Evolutionary conservation across 1,139 yeast genomes (phyloP).

Genomic region (Hansenula sp.): DNA sequence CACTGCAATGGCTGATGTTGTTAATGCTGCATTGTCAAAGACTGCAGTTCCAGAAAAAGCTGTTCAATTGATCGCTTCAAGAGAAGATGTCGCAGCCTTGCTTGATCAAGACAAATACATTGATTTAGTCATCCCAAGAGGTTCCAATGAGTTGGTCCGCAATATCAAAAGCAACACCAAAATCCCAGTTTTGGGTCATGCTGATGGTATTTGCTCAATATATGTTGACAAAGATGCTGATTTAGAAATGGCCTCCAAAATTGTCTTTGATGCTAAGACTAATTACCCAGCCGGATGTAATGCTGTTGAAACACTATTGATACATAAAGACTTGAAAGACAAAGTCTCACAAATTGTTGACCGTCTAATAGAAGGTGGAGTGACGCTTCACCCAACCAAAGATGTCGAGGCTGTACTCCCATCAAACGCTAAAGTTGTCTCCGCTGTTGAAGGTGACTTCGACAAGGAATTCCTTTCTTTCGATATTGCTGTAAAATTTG

Average conservation of each 20-base stretch:
- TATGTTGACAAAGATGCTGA: conserved; percentile 79
- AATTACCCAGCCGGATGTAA: conserved; percentile 99
- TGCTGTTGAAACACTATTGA: conserved; percentile 83
- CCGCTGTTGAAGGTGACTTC: conserved; percentile 60
- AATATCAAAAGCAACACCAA: conserved; percentile 82
- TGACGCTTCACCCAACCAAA: conserved; percentile 64
- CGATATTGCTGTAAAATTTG: conserved; percentile 71
- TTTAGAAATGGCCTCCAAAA: conserved; percentile 65
- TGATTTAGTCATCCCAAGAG: conserved; percentile 95
- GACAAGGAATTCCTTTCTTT: conserved; percentile 79
- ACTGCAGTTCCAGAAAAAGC: conserved; percentile 77
- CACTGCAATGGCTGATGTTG: conserved; percentile 71
- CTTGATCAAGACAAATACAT: conserved; percentile 83
- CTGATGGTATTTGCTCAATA: conserved; percentile 94
- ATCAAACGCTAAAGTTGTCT: conserved; percentile 29
- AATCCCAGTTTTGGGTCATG: conserved; percentile 97
- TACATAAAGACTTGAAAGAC: conserved; percentile 50
- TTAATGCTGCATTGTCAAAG: conserved; percentile 51
- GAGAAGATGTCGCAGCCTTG: conserved; percentile 85
- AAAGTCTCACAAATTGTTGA: conserved; percentile 42
- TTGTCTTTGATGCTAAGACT: conserved; percentile 84
- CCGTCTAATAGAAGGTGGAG: conserved; percentile 58
- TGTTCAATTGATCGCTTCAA: conserved; percentile 79
- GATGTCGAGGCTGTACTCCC: conserved; percentile 37
- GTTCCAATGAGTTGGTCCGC: conserved; percentile 87